Evolutionary conservation across 192 early-diverging fungal genomes (phyloP).

Genomic region (Polychytrium aggregatum): DNA sequence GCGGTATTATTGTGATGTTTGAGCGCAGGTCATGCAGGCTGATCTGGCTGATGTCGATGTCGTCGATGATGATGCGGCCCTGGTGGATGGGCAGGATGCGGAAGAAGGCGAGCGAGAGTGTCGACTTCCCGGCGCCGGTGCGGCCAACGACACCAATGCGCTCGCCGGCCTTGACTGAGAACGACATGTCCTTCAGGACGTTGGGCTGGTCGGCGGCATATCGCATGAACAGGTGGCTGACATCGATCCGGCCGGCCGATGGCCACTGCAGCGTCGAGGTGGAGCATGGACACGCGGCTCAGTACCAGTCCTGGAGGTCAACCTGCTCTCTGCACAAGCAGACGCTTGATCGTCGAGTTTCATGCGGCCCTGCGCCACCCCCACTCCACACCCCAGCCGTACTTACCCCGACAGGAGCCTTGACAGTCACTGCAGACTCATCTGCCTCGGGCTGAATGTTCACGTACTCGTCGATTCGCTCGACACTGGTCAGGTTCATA

Average conservation of each 20-base stretch:
- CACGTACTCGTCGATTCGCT: constrained; percentile 76
- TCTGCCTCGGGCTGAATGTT: constrained; percentile 63
- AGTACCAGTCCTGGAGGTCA: too few relatives aligned
- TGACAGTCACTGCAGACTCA: constrained; percentile 38
- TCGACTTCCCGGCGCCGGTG: constrained; percentile 58
- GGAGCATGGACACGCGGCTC: too few relatives aligned
- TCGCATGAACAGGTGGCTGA: constrained; percentile 54
- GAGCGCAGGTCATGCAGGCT: constrained; percentile 70
- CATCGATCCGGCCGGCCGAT: constrained; percentile 45
- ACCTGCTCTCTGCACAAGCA: too few relatives aligned
- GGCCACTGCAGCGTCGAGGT: constrained; percentile 37
- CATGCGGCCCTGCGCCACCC: too few relatives aligned
- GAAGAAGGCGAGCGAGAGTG: constrained; percentile 48
- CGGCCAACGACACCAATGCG: constrained; percentile 49
- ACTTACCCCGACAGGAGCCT: too few relatives aligned
- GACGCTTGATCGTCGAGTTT: too few relatives aligned
- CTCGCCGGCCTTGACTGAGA: constrained; percentile 49
- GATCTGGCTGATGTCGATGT: constrained; percentile 58
- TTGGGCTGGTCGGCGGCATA: constrained; percentile 53
- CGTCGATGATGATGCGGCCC: constrained; percentile 59
- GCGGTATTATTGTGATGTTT: constrained; percentile 78
- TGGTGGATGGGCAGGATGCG: constrained; percentile 34
- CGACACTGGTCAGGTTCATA: constrained; percentile 78
- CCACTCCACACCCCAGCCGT: too few relatives aligned
- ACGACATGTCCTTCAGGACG: constrained; percentile 62